phyloP scores from a whole-genome alignment of 139 green algal species.

The Chlorella sp. region DNA sequence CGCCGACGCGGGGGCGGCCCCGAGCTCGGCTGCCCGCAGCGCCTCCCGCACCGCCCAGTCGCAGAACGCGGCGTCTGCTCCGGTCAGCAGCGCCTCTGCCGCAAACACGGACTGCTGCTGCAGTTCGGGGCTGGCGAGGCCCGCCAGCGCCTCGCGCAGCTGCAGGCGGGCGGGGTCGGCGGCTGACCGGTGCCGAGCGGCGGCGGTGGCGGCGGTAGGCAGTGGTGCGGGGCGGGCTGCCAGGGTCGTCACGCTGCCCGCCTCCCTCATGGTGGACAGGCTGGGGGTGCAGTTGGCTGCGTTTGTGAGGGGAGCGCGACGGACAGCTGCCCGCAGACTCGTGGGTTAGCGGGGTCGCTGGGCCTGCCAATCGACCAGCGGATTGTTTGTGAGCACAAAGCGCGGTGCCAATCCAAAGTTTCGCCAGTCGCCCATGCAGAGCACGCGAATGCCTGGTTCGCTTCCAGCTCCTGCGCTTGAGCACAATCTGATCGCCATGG shows the following conservation, averaged over 20 bases:
- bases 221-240: too few species aligned
- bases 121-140: constrained; percentile 6
- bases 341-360: too few species aligned
- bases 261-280: too few species aligned
- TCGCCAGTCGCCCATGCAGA: too few species aligned
- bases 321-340: too few species aligned
- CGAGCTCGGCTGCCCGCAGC: background rate
- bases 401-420: too few species aligned
- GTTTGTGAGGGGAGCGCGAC: too few species aligned
- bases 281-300: too few species aligned
- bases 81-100: background rate
- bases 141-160: constrained; percentile 11
- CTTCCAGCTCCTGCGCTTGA: background rate
- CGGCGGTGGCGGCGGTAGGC: background rate
- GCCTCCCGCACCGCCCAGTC: background rate
- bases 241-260: too few species aligned
- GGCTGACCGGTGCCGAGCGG: background rate
- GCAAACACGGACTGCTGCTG: constrained; percentile 16
- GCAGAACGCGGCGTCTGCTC: background rate
- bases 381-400: too few species aligned
- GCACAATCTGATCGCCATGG: background rate
- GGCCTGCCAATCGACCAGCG: too few species aligned
- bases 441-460: background rate
- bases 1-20: background rate
- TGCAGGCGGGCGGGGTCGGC: constrained; percentile 1